phyloP scores from a whole-genome alignment of 768 basidiomycete genomes.

The Glaciozyma martinii region DNA sequence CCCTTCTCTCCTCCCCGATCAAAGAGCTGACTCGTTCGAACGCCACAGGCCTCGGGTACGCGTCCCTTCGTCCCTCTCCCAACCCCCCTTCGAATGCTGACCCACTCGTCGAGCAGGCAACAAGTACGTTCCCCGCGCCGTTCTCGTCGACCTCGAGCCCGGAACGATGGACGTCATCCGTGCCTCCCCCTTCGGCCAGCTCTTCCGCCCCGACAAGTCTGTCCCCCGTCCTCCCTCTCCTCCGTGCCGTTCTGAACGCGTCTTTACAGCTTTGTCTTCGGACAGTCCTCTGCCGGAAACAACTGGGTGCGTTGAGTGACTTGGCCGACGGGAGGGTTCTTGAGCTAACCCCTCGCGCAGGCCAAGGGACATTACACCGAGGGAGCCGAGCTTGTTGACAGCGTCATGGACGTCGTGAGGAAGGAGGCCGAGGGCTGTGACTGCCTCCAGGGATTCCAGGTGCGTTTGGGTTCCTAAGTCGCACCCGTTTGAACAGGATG shows the following conservation, averaged over 20 bases:
- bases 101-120: slow-evolving; percentile 43
- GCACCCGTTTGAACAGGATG: background rate
- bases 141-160: slow-evolving; percentile 94
- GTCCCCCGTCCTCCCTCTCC: no score
- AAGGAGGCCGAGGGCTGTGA: slow-evolving; percentile 98
- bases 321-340: background rate
- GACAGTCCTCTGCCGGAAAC: slow-evolving; percentile 90
- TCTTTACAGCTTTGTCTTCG: slow-evolving; percentile 58
- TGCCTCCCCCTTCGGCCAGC: slow-evolving; percentile 3
- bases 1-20: slow-evolving; percentile 18
- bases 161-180: slow-evolving; percentile 50
- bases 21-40: background rate
- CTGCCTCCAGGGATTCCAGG: slow-evolving; percentile 68
- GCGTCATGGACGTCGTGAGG: slow-evolving; percentile 94
- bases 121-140: slow-evolving; percentile 98
- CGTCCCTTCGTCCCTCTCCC: background rate
- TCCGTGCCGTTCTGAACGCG: no score
- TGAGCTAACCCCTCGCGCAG: slow-evolving; percentile 35
- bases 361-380: slow-evolving; percentile 83
- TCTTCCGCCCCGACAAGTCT: slow-evolving; percentile 20
- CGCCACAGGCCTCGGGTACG: background rate
- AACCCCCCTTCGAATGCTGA: background rate
- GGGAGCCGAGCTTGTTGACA: slow-evolving; percentile 97
- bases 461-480: background rate
- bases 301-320: slow-evolving; percentile 93